These are phyloP conservation scores for Angomonas deanei DNA, from an alignment of 208 protist genomes.

Conservation along the genomic window DNA sequence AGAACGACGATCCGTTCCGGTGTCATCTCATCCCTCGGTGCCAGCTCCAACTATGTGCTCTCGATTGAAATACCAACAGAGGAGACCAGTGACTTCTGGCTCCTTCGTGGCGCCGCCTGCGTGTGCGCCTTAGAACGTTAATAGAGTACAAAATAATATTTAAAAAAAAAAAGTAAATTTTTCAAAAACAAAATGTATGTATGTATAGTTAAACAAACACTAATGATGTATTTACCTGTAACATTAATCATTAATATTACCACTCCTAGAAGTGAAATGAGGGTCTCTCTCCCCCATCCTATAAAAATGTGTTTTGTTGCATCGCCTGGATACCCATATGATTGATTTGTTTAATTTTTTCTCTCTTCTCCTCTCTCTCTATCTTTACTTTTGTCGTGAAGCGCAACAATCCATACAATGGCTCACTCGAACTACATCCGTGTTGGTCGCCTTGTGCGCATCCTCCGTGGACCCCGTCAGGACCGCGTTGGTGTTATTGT, in stretches of 20 bases:
- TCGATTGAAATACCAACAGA: constrained; percentile 84
- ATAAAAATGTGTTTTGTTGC: background rate
- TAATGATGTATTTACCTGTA: constrained; percentile 5
- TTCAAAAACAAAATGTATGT: background rate
- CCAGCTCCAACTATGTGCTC: constrained; percentile 94
- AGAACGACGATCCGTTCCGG: constrained; percentile 93
- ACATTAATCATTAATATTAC: constrained; percentile 1
- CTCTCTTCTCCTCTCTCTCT: constrained; percentile 19
- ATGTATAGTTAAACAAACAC: constrained; percentile 1
- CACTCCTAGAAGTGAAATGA: too few relatives aligned
- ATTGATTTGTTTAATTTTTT: constrained; percentile 5
- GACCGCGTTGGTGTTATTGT: constrained; percentile 69
- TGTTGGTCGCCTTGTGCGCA: constrained; percentile 52
- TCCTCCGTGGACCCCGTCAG: constrained; percentile 51
- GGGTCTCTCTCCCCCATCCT: background rate
- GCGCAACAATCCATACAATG: constrained; percentile 27
- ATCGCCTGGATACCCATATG: too few relatives aligned
- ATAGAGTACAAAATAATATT: background rate
- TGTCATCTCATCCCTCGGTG: constrained; percentile 93
- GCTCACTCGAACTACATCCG: constrained; percentile 60
- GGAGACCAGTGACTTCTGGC: constrained; percentile 85
- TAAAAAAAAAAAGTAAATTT: background rate
- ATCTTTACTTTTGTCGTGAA: background rate
- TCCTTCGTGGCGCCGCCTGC: constrained; percentile 86
- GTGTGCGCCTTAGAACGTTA: constrained; percentile 77